phyloP scores from a whole-genome alignment of 2,329 filamentous ascomycete species.

The Xylariaceae sp. region DNA sequence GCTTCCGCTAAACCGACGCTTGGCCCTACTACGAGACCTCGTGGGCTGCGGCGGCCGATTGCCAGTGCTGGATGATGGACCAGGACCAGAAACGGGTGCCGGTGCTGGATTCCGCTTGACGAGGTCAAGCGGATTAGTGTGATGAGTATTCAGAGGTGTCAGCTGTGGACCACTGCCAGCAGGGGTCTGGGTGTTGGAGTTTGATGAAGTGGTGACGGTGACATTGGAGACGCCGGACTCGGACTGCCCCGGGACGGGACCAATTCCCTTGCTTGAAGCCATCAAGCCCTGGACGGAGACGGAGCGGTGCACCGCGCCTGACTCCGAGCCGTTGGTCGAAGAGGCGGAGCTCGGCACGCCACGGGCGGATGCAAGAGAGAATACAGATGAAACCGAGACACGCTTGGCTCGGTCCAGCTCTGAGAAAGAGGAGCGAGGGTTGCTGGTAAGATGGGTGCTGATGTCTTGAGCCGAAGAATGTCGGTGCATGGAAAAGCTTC shows the following conservation, averaged over 20 bases:
- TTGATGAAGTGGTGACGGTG: slow-evolving; percentile 51
- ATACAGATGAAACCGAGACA: slow-evolving; percentile 69
- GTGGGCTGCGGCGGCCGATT: slow-evolving; percentile 33
- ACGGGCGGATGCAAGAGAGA: slow-evolving; percentile 62
- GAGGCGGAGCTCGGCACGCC: slow-evolving; percentile 48
- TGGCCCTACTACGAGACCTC: slow-evolving; percentile 63
- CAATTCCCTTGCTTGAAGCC: slow-evolving; percentile 40
- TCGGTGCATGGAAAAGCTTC: slow-evolving; percentile 6
- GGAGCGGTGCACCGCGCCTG: slow-evolving; percentile 37
- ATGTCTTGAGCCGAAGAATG: slow-evolving; percentile 17
- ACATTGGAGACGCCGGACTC: slow-evolving; percentile 50
- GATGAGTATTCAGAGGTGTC: slow-evolving; percentile 37
- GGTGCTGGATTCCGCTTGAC: slow-evolving; percentile 36
- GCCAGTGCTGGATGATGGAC: slow-evolving; percentile 29
- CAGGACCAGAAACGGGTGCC: slow-evolving; percentile 28
- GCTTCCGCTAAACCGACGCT: slow-evolving; percentile 76
- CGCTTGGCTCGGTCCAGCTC: slow-evolving; percentile 52
- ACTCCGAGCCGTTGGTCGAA: slow-evolving; percentile 53
- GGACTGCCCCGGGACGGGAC: slow-evolving; percentile 39
- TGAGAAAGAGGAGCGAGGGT: slow-evolving; percentile 45
- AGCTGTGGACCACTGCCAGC: slow-evolving; percentile 42
- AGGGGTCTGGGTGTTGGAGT: slow-evolving; percentile 40
- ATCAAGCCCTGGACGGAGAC: slow-evolving; percentile 44
- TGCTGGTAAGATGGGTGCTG: slow-evolving; percentile 36
- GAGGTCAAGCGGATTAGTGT: slow-evolving; percentile 43